These are phyloP conservation scores for Lizanozyma gosingica DNA, from an alignment of 1,139 yeast species.

Conservation along the genomic window DNA sequence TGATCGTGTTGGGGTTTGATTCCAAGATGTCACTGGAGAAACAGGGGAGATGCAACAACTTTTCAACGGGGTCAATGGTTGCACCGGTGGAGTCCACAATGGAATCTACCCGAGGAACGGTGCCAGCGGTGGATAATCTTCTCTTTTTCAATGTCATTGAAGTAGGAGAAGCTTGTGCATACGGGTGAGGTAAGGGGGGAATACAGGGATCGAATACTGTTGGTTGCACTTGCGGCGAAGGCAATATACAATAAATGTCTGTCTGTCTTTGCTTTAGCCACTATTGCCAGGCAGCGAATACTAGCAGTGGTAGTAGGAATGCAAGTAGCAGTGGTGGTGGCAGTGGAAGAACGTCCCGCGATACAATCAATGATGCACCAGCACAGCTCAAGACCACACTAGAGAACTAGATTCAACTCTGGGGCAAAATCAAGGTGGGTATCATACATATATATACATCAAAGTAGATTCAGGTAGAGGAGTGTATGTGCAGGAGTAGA, in stretches of 20 bases:
- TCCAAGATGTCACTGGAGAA: slow-evolving; percentile 4
- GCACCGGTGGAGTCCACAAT: background rate
- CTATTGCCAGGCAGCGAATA: too few relatives aligned
- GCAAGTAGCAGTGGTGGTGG: too few relatives aligned
- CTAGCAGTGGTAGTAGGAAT: too few relatives aligned
- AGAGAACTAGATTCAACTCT: too few relatives aligned
- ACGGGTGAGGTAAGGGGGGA: background rate
- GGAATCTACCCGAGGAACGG: background rate
- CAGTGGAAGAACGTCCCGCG: too few relatives aligned
- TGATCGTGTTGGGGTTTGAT: slow-evolving; percentile 6
- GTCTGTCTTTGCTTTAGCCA: too few relatives aligned
- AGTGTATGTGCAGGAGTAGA: background rate
- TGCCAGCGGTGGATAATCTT: background rate
- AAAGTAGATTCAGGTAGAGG: background rate
- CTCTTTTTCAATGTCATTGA: background rate
- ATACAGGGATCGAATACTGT: background rate
- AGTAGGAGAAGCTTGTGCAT: background rate
- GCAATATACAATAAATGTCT: too few relatives aligned
- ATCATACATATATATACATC: too few relatives aligned
- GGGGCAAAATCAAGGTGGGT: too few relatives aligned
- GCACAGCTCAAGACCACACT: too few relatives aligned
- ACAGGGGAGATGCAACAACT: slow-evolving; percentile 9
- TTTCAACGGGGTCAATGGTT: slow-evolving; percentile 10
- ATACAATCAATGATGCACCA: too few relatives aligned
- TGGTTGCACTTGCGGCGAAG: background rate